These are phyloP conservation scores for Aspergillus sclerotioniger DNA, from an alignment of 495 filamentous ascomycete genomes.

Conservation along the genomic window DNA sequence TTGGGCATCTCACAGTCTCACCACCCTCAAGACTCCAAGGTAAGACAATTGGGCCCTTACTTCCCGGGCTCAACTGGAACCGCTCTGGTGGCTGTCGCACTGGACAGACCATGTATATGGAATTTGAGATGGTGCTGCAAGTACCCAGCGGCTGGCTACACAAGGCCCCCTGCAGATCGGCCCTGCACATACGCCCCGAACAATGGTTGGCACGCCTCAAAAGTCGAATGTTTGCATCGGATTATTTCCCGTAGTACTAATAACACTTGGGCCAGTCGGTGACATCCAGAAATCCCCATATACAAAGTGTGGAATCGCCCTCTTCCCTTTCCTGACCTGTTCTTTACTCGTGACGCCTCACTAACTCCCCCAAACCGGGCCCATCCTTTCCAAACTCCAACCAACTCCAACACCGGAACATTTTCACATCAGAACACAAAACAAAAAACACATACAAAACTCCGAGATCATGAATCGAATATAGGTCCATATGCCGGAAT, in stretches of 20 bases:
- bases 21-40: no score
- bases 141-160: conserved; percentile 6
- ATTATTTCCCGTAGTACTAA: background rate
- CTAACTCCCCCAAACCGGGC: background rate
- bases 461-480: conserved; percentile 66
- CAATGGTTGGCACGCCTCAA: background rate
- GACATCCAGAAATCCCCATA: background rate
- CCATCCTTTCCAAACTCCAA: background rate
- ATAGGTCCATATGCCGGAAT: conserved; percentile 75
- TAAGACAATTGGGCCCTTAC: background rate
- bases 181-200: background rate
- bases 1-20: background rate
- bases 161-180: conserved; percentile 2
- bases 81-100: background rate
- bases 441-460: conserved; percentile 4
- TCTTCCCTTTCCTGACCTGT: background rate
- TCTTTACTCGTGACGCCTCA: background rate
- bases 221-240: conserved; percentile 3
- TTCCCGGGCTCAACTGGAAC: background rate
- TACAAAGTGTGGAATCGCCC: background rate
- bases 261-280: background rate
- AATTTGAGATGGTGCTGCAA: conserved; percentile 2
- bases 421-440: conserved; percentile 1
- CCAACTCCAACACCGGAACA: background rate
- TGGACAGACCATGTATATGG: background rate